A percentile compares a stretch with the other conserved stretches of the same genome.
Evolutionary conservation across 2,329 filamentous ascomycete genomes (phyloP).

Genomic region (Pseudogymnoascus destructans): DNA sequence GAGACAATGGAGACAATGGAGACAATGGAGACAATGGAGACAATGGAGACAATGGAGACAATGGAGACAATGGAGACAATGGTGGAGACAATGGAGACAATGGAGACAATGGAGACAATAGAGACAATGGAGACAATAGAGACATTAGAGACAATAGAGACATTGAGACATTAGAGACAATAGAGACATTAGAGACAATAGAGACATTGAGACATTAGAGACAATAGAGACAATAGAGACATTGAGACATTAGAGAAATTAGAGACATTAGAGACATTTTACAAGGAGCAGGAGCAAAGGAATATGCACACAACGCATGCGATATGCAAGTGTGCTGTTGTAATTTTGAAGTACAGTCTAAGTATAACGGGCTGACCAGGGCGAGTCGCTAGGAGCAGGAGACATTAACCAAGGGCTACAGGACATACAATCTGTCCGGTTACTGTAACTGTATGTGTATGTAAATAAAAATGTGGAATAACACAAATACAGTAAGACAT

Average conservation of each 20-base stretch:
- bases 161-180: neutral
- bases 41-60: too few relatives aligned
- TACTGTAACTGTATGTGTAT: neutral
- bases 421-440: neutral
- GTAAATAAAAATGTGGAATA: neutral
- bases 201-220: too few relatives aligned
- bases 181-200: neutral
- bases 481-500: conserved; percentile 1
- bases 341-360: neutral
- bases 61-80: too few relatives aligned
- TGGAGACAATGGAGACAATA: neutral
- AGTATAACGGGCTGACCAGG: neutral
- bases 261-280: neutral
- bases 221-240: neutral
- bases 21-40: too few relatives aligned
- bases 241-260: too few relatives aligned
- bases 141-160: neutral
- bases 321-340: neutral
- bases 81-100: neutral
- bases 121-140: neutral
- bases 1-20: too few relatives aligned
- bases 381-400: too few relatives aligned
- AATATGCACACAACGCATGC: neutral
- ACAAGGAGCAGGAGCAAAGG: neutral
- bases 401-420: neutral